Evolutionary conservation across 179 eudicot species (phyloP), one percentile per base, ranked within the genome.

Genomic region (Beta corolliflora): DNA sequence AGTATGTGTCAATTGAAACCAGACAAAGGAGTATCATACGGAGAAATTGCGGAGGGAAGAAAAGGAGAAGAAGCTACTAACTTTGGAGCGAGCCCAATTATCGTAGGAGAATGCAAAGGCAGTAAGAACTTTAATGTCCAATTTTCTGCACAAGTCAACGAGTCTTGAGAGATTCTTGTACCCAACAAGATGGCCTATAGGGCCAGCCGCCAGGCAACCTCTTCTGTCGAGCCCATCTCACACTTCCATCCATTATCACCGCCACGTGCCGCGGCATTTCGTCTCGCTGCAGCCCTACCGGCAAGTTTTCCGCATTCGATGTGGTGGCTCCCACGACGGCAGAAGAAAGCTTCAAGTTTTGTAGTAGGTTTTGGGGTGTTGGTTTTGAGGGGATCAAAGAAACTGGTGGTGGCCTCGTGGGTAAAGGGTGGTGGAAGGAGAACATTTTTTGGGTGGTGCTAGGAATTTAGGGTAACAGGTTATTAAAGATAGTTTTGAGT

Each of bases 201-300:
- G 41, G n/a, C n/a, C n/a, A n/a, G n/a, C n/a, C n/a, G 41, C 68
- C 73, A 13, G 85, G 77, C 85, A 86, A 52, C 16, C 91, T 90
- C 31, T 83, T 73, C 69, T 86, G 77, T 53, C 71, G 59, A 5
- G 91, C 91, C 93, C 93, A 90, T 80, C 91, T 73, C 70, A 81
- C 74, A 70, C 88, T 89, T 5, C 93, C 93, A 55, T 90, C 93
- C 90, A 88, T 80, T 36, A 90, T 86, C 74, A 89, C 82, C n/a
- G 90, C 91, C 46, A 90, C 88, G 75, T 90, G 93, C 48, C 78
- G 75, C 50, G 93, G 90, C 89, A 90, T 87, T 55, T 75, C 81
- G 21, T 89, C 93, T 44, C 80, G 54, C 48, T 50, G 25, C 61
- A 89, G 83, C n/a, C 85, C 89, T 36, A 44, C 81, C 31, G 91